Conservation (phyloP, 139 green algal genomes). For the Chlamydomonas eustigma region DNA sequence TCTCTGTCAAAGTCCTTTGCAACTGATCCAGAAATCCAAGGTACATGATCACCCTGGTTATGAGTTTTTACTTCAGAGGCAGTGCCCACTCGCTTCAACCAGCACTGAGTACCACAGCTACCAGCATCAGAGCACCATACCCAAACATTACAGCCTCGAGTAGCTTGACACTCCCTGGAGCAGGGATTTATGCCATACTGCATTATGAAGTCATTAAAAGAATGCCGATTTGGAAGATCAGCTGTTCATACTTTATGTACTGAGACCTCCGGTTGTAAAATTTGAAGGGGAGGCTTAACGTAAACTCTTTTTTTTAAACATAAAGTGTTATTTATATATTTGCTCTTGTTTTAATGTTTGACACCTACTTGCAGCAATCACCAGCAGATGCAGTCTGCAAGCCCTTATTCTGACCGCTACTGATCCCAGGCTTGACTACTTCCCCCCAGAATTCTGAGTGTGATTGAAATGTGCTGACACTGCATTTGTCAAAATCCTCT, state of each 20-base stretch:
- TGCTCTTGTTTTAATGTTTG: background rate
- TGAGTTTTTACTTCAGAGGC: background rate
- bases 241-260: background rate
- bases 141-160: slow-evolving; percentile 23
- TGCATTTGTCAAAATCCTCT: background rate
- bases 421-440: background rate
- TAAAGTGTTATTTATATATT: too few relatives aligned
- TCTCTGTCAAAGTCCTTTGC: slow-evolving; percentile 26
- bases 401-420: slow-evolving; percentile 14
- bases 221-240: background rate
- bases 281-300: background rate
- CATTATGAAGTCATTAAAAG: background rate
- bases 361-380: slow-evolving; percentile 9
- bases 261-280: background rate
- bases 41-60: background rate
- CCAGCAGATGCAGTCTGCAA: background rate
- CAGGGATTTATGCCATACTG: background rate
- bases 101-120: slow-evolving; percentile 17
- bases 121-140: slow-evolving; percentile 17
- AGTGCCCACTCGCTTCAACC: slow-evolving; percentile 20
- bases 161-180: slow-evolving; percentile 3
- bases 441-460: background rate
- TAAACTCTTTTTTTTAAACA: too few relatives aligned
- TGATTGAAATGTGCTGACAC: background rate
- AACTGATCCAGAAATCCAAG: slow-evolving; percentile 20